Evolutionary conservation across 257 asterid species (phyloP).

Genomic region (Nicotiana noctiflora): DNA sequence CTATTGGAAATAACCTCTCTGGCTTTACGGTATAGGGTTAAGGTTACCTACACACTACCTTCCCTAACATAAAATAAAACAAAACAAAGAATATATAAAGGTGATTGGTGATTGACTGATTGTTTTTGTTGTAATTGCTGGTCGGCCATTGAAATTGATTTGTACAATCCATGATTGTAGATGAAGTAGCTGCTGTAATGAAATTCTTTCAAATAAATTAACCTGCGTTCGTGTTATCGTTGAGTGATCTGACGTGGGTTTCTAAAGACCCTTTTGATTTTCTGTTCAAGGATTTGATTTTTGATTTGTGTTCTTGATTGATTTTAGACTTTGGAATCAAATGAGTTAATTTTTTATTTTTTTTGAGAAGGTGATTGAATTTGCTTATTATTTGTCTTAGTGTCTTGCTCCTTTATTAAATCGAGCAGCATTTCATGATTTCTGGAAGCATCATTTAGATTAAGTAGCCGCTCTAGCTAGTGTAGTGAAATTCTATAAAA

Average conservation of each 20-base stretch:
- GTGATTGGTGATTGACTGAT: too few species aligned
- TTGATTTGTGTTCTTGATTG: neutral
- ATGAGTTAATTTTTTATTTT: neutral
- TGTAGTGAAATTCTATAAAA: neutral
- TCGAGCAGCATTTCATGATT: neutral
- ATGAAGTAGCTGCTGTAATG: neutral
- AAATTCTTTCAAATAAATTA: neutral
- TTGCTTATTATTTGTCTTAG: neutral
- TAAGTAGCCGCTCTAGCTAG: neutral
- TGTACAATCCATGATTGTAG: too few species aligned
- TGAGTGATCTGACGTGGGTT: neutral
- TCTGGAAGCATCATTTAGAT: neutral
- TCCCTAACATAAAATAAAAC: too few species aligned
- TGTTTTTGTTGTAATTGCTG: too few species aligned
- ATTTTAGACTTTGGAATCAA: neutral
- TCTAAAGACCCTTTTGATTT: neutral
- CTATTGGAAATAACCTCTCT: too few species aligned
- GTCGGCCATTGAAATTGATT: too few species aligned
- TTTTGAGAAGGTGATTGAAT: neutral
- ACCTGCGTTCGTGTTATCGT: neutral
- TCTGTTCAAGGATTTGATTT: neutral
- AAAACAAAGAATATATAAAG: too few species aligned
- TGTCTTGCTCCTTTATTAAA: neutral
- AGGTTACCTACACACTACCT: too few species aligned
- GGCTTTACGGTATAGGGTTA: too few species aligned